A percentile compares a stretch with the other conserved stretches of the same genome.
phyloP scores from a whole-genome alignment of 2,329 filamentous ascomycete genomes.

The Nothophoma quercina region DNA sequence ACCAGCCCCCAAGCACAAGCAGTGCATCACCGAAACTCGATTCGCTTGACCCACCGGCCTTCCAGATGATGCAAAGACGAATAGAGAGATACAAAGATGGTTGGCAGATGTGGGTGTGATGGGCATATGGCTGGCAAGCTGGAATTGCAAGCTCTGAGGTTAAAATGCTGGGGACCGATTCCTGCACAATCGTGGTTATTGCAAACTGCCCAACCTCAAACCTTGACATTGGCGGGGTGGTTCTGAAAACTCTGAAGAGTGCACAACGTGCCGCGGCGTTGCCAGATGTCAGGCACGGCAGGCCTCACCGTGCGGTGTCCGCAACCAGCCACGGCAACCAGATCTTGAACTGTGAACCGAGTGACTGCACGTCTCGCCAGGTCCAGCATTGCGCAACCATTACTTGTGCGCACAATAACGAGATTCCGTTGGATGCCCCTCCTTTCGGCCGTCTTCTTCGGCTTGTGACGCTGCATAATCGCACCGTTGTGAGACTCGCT shows the following conservation, averaged over 20 bases:
- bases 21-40: constrained; percentile 1
- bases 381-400: constrained; percentile 1
- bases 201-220: not conserved
- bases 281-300: not conserved
- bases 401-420: not conserved
- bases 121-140: not conserved
- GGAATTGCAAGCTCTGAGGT: too few relatives aligned
- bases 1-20: not conserved
- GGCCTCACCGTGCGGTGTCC: not conserved
- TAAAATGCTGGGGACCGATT: too few relatives aligned
- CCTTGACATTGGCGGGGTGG: constrained; percentile 1
- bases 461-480: constrained; percentile 13
- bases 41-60: not conserved
- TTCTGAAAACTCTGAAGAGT: constrained; percentile 3
- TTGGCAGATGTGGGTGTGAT: not conserved
- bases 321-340: constrained; percentile 8
- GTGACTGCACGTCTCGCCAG: not conserved
- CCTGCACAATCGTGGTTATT: not conserved
- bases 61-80: not conserved
- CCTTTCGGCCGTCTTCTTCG: not conserved
- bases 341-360: not conserved
- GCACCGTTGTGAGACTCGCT: constrained; percentile 12
- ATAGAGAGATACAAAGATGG: not conserved
- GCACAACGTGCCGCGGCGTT: not conserved
- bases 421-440: not conserved